These are phyloP conservation scores for Saturnispora hagleri DNA, from an alignment of 805 yeast genomes.

Conservation along the genomic window DNA sequence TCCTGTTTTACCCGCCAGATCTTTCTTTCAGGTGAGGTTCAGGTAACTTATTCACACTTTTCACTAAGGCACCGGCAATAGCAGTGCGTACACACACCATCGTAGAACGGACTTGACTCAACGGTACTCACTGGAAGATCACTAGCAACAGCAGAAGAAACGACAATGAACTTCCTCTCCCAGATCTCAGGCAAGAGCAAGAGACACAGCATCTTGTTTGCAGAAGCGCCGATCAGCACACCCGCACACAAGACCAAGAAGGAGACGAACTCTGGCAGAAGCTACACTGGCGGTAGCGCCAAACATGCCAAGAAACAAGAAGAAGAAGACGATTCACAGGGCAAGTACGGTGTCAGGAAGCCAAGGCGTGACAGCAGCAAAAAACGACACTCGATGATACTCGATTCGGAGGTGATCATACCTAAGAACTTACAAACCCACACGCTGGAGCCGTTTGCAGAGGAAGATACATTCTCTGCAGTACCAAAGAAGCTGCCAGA, in stretches of 20 bases:
- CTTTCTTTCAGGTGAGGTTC: background rate
- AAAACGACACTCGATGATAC: conserved; percentile 7
- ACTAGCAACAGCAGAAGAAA: background rate
- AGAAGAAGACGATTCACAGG: background rate
- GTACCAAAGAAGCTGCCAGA: background rate
- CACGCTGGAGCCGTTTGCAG: background rate
- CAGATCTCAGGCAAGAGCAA: background rate
- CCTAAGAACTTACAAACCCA: background rate
- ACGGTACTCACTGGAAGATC: background rate
- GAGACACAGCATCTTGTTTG: background rate
- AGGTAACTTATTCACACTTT: background rate
- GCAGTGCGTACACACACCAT: too few relatives aligned
- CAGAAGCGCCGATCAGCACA: background rate
- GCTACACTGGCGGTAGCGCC: background rate
- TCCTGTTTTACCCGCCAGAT: background rate
- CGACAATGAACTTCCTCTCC: background rate
- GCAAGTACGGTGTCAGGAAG: background rate
- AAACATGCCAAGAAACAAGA: background rate
- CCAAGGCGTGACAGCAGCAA: background rate
- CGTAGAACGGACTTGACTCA: too few relatives aligned
- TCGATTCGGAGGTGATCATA: background rate
- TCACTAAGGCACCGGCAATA: too few relatives aligned
- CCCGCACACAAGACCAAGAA: background rate
- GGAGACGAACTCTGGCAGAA: background rate
- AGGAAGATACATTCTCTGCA: background rate